Conservation (phyloP, 306 rosid genomes). For the Albizia julibrissin region DNA sequence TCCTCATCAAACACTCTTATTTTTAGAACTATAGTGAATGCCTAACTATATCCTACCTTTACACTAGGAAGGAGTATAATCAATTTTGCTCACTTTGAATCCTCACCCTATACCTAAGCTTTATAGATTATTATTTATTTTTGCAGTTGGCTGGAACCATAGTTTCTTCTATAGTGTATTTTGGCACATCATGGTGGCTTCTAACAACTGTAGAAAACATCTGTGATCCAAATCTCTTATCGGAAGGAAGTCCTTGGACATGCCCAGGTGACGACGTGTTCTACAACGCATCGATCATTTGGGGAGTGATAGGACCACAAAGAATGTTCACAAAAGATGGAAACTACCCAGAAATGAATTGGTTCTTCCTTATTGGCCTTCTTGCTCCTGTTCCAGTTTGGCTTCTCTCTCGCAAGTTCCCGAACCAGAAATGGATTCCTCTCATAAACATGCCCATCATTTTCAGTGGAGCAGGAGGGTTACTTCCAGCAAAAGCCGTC, state of each 20-base stretch:
- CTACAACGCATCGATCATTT: constrained; percentile 76
- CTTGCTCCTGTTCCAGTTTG: constrained; percentile 64
- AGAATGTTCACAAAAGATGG: constrained; percentile 62
- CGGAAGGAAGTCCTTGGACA: constrained; percentile 77
- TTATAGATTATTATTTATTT: neutral
- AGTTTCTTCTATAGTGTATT: constrained; percentile 50
- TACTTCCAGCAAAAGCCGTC: constrained; percentile 54
- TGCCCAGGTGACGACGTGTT: constrained; percentile 68
- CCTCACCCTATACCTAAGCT: neutral
- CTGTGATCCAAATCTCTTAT: constrained; percentile 39
- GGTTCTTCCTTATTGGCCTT: constrained; percentile 64
- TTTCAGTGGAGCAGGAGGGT: constrained; percentile 21
- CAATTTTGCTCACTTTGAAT: neutral
- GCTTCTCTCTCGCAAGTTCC: constrained; percentile 46
- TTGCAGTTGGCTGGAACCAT: constrained; percentile 58
- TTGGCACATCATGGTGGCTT: constrained; percentile 84
- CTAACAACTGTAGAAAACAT: constrained; percentile 48
- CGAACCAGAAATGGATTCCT: constrained; percentile 47
- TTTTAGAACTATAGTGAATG: too few species aligned
- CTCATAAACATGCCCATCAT: constrained; percentile 67
- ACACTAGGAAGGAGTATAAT: too few species aligned
- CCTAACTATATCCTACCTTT: too few species aligned
- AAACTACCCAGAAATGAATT: constrained; percentile 52
- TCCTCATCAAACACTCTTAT: too few species aligned
- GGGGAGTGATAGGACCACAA: constrained; percentile 76